These are phyloP conservation scores for Solanum ossicruentum DNA, from an alignment of 257 asterid species.

Conservation along the genomic window DNA sequence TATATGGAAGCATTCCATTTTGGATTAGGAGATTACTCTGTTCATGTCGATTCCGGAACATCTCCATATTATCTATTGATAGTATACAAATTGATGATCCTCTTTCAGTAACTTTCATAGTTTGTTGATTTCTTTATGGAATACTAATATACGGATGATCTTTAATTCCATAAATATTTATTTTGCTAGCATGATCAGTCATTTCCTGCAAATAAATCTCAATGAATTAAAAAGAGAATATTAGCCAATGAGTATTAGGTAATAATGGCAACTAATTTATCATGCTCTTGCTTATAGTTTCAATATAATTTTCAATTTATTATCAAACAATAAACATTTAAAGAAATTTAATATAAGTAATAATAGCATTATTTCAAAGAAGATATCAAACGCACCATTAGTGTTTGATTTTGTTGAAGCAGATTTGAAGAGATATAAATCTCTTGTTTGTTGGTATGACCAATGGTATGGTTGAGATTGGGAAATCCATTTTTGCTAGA, in stretches of 20 bases:
- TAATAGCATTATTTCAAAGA: background rate
- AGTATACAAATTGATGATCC: background rate
- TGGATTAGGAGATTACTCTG: background rate
- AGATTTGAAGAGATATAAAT: background rate
- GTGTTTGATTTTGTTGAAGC: background rate
- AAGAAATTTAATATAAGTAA: background rate
- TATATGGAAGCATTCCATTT: background rate
- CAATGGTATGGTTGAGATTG: background rate
- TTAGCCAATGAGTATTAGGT: background rate
- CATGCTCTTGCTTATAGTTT: background rate
- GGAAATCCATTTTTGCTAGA: background rate
- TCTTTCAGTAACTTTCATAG: background rate
- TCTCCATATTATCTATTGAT: background rate
- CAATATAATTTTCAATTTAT: background rate
- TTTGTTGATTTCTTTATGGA: background rate
- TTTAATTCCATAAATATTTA: background rate
- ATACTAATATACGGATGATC: conserved; percentile 7
- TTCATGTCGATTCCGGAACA: conserved; percentile 8
- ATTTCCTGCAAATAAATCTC: conserved; percentile 32
- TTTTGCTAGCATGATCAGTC: background rate
- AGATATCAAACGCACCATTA: background rate
- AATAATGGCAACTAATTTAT: background rate
- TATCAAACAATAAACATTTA: background rate
- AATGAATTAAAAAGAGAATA: background rate
- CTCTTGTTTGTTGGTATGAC: background rate